A percentile compares a stretch with the other conserved stretches of the same genome.
Conservation (phyloP, 2,329 filamentous ascomycete genomes). For the Coniella vitis region DNA sequence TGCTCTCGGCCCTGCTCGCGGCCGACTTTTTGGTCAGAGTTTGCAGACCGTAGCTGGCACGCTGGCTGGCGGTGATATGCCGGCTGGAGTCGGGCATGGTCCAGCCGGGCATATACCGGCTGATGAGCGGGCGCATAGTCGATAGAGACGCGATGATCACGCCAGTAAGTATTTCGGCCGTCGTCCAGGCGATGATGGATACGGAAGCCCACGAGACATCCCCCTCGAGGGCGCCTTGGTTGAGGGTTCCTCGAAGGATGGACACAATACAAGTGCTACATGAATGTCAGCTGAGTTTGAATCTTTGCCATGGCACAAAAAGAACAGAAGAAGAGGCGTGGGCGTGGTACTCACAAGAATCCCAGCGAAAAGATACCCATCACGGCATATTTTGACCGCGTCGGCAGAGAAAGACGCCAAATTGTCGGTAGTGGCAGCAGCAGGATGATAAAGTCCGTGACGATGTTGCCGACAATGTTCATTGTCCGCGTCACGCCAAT, state of each 20-base stretch:
- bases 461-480: constrained; percentile 3
- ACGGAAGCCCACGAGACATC: not conserved
- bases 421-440: constrained; percentile 7
- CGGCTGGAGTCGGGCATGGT: not conserved
- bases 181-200: constrained; percentile 1
- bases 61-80: not conserved
- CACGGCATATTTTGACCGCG: not conserved
- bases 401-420: constrained; percentile 2
- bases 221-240: not conserved
- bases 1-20: not conserved
- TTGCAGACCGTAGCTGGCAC: not conserved
- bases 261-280: constrained; percentile 8
- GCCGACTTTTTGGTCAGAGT: not conserved
- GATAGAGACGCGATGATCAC: constrained; percentile 15
- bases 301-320: not conserved
- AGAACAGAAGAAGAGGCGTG: not conserved
- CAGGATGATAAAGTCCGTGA: constrained; percentile 7
- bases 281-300: not conserved
- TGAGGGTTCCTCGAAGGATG: constrained; percentile 2
- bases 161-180: constrained; percentile 3
- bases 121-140: constrained; percentile 15
- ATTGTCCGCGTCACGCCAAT: not conserved
- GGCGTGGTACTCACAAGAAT: constrained; percentile 1
- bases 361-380: constrained; percentile 5
- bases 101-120: constrained; percentile 7